Evolutionary conservation across 1,139 yeast species (phyloP).

Genomic region (Candida smagusa): DNA sequence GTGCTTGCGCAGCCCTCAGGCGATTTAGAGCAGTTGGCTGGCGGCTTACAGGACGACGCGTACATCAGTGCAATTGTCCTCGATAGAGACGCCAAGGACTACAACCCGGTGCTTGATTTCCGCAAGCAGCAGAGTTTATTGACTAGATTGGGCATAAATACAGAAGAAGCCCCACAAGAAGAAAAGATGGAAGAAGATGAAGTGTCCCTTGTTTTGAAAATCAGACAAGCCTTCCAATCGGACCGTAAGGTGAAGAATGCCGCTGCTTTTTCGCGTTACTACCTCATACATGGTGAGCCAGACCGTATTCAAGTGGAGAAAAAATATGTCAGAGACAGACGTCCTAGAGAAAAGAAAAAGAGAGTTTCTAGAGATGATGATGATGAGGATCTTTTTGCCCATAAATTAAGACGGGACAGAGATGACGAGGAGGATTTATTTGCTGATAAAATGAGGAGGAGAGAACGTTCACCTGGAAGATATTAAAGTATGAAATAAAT

Average conservation of each 20-base stretch:
- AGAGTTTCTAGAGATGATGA: slow-evolving; percentile 5
- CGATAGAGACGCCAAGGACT: slow-evolving; percentile 38
- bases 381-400: slow-evolving; percentile 14
- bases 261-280: slow-evolving; percentile 59
- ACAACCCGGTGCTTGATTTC: slow-evolving; percentile 35
- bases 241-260: slow-evolving; percentile 64
- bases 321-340: slow-evolving; percentile 9
- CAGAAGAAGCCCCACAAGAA: slow-evolving; percentile 16
- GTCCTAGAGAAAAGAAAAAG: slow-evolving; percentile 7
- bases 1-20: slow-evolving; percentile 23
- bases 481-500: no score
- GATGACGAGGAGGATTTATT: slow-evolving; percentile 39
- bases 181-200: slow-evolving; percentile 42
- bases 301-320: slow-evolving; percentile 28
- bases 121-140: slow-evolving; percentile 32
- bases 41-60: slow-evolving; percentile 12
- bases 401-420: slow-evolving; percentile 10
- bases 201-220: slow-evolving; percentile 35
- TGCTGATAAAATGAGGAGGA: slow-evolving; percentile 26
- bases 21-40: slow-evolving; percentile 7
- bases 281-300: slow-evolving; percentile 74
- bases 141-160: slow-evolving; percentile 25
- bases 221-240: slow-evolving; percentile 50
- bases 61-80: slow-evolving; percentile 25
- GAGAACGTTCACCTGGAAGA: slow-evolving; percentile 18